Evolutionary conservation across 257 asterid species (phyloP).

Genomic region (Handroanthus guayacan): DNA sequence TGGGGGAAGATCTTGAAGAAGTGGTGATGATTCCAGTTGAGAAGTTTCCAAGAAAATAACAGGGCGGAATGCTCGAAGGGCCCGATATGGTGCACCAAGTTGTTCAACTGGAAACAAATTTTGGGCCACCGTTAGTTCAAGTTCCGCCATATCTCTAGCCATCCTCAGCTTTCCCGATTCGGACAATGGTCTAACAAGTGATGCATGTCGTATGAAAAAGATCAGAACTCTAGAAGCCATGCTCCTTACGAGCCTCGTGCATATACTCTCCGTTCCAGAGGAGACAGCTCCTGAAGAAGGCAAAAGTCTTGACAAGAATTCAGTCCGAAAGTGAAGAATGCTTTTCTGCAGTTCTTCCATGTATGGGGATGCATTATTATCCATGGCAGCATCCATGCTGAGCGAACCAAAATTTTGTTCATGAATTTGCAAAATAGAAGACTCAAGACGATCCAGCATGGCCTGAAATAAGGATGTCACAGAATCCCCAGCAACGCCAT

Average conservation of each 20-base stretch:
- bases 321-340: slow-evolving; percentile 79
- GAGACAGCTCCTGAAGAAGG: slow-evolving; percentile 68
- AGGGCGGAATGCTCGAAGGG: slow-evolving; percentile 95
- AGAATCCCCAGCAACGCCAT: slow-evolving; percentile 92
- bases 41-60: slow-evolving; percentile 90
- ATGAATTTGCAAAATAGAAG: slow-evolving; percentile 87
- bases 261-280: slow-evolving; percentile 68
- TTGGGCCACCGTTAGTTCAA: slow-evolving; percentile 86
- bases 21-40: slow-evolving; percentile 82
- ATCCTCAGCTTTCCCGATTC: slow-evolving; percentile 96
- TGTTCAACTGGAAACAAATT: slow-evolving; percentile 95
- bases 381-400: slow-evolving; percentile 84
- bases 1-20: slow-evolving; percentile 86
- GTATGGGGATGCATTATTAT: slow-evolving; percentile 84
- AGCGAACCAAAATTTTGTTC: slow-evolving; percentile 80
- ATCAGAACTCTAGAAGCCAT: slow-evolving; percentile 89
- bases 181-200: slow-evolving; percentile 90
- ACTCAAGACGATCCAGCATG: slow-evolving; percentile 91
- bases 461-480: slow-evolving; percentile 90
- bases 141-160: slow-evolving; percentile 98
- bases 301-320: slow-evolving; percentile 80
- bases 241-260: slow-evolving; percentile 84
- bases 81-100: slow-evolving; percentile 91
- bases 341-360: slow-evolving; percentile 92
- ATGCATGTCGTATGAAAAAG: slow-evolving; percentile 87